Base-by-base conservation (phyloP, 2,329 filamentous ascomycete genomes). In the Herpotrichia juniperi region DNA sequence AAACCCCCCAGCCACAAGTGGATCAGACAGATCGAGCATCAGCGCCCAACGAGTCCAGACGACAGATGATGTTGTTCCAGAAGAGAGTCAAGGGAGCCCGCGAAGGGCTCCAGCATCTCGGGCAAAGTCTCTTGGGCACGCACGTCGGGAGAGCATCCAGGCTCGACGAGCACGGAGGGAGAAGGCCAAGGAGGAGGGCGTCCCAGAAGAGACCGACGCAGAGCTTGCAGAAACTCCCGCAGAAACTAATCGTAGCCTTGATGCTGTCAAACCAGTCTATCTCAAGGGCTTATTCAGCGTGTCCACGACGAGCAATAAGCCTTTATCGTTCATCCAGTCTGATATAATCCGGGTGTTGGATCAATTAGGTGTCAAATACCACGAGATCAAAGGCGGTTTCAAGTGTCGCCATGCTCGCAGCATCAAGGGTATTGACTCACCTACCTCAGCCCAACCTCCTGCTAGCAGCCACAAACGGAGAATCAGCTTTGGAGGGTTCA, bases 231-330 rank as follows among this genome's bases (percentile, higher is more conserved):
- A 82, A 51, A 79, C 76, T 22, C 69, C 80, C 16, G 80, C 82
- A 34, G 74, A 77, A 45, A 82, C 85, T 55, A 86, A 58, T 19
- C 73, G 76, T 21, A 87, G 84, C 61, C 87, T 89, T 4, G 91
- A 96, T 61, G 84, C 93, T 54, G 87, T 93, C 47, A 97, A 96
- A 72, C 94, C 94, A 0, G 94, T 97, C 2, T 97, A 89, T 72
- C 83, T 99, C 51, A 99, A 97, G 75, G 94, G 94, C 4, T 81
- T 99, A 16, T 97, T 99, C 77, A 97, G 93, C 66, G 94, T 97
- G 48, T 96, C 91, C 3, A 99, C 94, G 0, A 99, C 94, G 6
- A 97, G 92, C 51, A 94, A 88, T 68, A 96, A 96, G 69, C 91
- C 93, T 1, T 84, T 97, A 10, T 80, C 87, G 1, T 86, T 91